Conservation (phyloP, 768 basidiomycete species). For the Lactarius sp. region DNA sequence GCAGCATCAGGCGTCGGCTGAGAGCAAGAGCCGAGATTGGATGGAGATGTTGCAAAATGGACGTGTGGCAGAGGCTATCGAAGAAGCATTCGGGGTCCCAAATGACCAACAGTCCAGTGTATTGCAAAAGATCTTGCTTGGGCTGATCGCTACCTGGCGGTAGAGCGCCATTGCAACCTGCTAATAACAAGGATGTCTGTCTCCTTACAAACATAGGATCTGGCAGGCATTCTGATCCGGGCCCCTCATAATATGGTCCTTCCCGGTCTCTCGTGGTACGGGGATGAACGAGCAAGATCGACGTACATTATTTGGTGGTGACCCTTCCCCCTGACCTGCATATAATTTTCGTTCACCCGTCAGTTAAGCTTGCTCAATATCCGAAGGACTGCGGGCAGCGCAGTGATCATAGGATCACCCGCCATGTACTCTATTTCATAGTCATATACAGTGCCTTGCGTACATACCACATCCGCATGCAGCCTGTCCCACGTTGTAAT, state of each 20-base stretch:
- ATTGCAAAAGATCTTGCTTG: slow-evolving; percentile 10
- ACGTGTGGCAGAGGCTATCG: slow-evolving; percentile 17
- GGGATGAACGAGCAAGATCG: neutral
- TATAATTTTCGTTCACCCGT: neutral
- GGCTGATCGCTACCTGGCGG: slow-evolving; percentile 20
- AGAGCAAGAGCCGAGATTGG: slow-evolving; percentile 21
- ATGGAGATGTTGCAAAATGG: slow-evolving; percentile 22
- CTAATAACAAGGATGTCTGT: neutral
- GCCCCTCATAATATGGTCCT: neutral
- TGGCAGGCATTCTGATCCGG: neutral
- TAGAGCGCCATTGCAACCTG: neutral
- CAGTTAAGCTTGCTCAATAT: neutral
- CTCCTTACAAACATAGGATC: neutral
- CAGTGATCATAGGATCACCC: neutral
- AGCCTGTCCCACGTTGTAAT: slow-evolving; percentile 3
- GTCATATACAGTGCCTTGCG: slow-evolving; percentile 4
- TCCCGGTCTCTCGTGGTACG: neutral
- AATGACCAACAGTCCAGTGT: slow-evolving; percentile 4
- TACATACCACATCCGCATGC: slow-evolving; percentile 3
- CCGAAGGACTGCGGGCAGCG: slow-evolving; percentile 6
- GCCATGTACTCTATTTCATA: neutral
- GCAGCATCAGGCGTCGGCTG: slow-evolving; percentile 23
- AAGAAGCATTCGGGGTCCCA: slow-evolving; percentile 15
- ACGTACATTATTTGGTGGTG: neutral
- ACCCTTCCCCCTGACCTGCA: neutral